Evolutionary conservation across 208 protist genomes (phyloP).

Genomic region (Trypanosoma mega): DNA sequence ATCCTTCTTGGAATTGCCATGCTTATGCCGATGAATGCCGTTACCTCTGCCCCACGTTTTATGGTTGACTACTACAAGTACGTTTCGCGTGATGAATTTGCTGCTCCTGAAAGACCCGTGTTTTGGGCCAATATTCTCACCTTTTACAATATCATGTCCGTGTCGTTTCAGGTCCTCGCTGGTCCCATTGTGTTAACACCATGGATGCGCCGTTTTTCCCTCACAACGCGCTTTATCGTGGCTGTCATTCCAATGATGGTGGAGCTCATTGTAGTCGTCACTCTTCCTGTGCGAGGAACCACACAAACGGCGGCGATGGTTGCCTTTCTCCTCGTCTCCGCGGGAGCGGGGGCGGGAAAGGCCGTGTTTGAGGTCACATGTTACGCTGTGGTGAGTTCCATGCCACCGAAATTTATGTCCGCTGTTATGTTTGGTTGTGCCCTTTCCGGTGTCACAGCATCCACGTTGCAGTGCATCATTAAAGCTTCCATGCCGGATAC

Average conservation of each 20-base stretch:
- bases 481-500: slow-evolving; percentile 63
- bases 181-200: slow-evolving; percentile 67
- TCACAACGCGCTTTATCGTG: slow-evolving; percentile 53
- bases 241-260: slow-evolving; percentile 61
- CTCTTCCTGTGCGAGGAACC: slow-evolving; percentile 45
- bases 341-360: slow-evolving; percentile 60
- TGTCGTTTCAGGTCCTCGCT: slow-evolving; percentile 60
- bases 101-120: slow-evolving; percentile 33
- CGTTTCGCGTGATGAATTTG: slow-evolving; percentile 44
- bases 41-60: slow-evolving; percentile 79
- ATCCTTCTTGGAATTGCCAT: slow-evolving; percentile 80
- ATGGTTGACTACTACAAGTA: slow-evolving; percentile 88
- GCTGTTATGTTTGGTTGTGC: slow-evolving; percentile 87
- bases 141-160: slow-evolving; percentile 76
- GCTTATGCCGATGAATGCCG: slow-evolving; percentile 87
- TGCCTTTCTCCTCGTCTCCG: slow-evolving; percentile 61
- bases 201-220: slow-evolving; percentile 44
- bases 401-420: slow-evolving; percentile 83
- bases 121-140: slow-evolving; percentile 83
- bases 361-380: slow-evolving; percentile 80
- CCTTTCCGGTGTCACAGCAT: slow-evolving; percentile 66
- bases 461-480: slow-evolving; percentile 79
- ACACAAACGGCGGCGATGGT: slow-evolving; percentile 55
- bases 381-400: slow-evolving; percentile 76
- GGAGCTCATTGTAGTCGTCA: slow-evolving; percentile 63